Evolutionary conservation across 768 basidiomycete species (phyloP), one percentile per base, ranked within the genome.

Genomic region (Hypsizygus marmoreus): DNA sequence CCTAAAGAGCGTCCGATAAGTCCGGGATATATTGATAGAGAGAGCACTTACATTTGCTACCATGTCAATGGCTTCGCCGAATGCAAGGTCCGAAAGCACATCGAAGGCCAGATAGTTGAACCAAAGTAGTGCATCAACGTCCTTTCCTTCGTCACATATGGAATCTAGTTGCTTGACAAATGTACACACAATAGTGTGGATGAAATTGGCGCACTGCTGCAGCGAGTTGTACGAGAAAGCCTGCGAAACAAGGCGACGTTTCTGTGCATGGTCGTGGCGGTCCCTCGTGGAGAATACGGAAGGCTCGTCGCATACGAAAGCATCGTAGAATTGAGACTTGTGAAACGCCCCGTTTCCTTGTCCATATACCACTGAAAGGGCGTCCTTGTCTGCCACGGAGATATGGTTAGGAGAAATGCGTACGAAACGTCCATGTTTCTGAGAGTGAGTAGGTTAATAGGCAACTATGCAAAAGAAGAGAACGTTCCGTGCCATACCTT

Each of bases 101-200:
- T 68, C 67, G 40, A 67, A 65, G 2, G 68, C 57, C 19, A 70
- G 49, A 37, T 61, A 67, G 44, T 70, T 66, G 49, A 70, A 56
- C 65, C 65, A 66, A 34, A 55, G 25, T 12, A 68, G 46, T 1
- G 51, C 52, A 45, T 65, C 58, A 19, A 61, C 43, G 22, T 47
- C 46, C 30, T 58, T 47, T n/a, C 41, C 55, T 10, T 36, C 41
- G 10, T 46, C 24, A 42, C 56, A 52, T 35, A 57, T 46, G 24
- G 43, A 48, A 42, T 66, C 62, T 28, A 66, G 24, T 25, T 60
- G 48, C 6, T 53, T 29, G 7, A 57, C 42, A 32, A 63, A 58
- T 6, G 26, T 26, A 1, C 24, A 20, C 3, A 64, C 32, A 6
- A 40, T 49, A 5, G 47, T 19, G 26, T 59, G 50, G n/a, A 63